Base-by-base conservation (phyloP, 2,329 filamentous ascomycete genomes). In the Harringtonia lauricola region DNA sequence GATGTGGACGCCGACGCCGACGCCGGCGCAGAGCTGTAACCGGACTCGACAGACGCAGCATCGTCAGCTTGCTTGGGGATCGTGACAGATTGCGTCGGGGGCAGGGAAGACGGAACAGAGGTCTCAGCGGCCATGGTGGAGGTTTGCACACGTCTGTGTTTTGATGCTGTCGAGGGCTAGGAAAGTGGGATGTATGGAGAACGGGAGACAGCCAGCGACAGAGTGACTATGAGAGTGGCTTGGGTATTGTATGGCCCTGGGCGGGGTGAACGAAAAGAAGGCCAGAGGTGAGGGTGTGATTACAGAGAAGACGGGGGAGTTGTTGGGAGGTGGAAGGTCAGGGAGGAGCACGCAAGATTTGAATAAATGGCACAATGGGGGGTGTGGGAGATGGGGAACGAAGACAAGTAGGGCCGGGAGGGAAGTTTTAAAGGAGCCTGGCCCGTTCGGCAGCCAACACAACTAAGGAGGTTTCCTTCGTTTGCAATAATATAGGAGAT, bases 11-110 rank as follows among this genome's bases (percentile, higher is more conserved):
- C 74, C 56, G 60, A 54, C 24, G 59, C 64, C 58, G 63, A 76
- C 56, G 59, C 53, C 56, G 60, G 55, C 22, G 58, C 64, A 65
- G 84, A 81, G 57, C 79, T 86, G 68, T 95, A 95, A 50, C 90
- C 90, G 30, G 90, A 95, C 64, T 94, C 87, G 49, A 72, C 61
- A 35, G 73, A 70, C 30, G 62, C 59, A 14, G 56, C 52, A 33
- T 58, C 55, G 47, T 63, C 57, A 30, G 61, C 62, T 47, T 65
- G 55, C 54, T 67, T 72, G 46, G 59, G 59, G 50, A 64, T 60
- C 47, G 60, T 48, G 46, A 8, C 31, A 5, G 31, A 6, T 6
- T 33, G 31, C 13, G 31, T 33, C 14, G 38, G 6, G n/a, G n/a
- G n/a, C n/a, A n/a, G n/a, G 10, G 18, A 29, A 22, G 15, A 22